These are phyloP conservation scores for Chytridium lagenaria DNA, from an alignment of 371 early-diverging fungal genomes.

Conservation along the genomic window DNA sequence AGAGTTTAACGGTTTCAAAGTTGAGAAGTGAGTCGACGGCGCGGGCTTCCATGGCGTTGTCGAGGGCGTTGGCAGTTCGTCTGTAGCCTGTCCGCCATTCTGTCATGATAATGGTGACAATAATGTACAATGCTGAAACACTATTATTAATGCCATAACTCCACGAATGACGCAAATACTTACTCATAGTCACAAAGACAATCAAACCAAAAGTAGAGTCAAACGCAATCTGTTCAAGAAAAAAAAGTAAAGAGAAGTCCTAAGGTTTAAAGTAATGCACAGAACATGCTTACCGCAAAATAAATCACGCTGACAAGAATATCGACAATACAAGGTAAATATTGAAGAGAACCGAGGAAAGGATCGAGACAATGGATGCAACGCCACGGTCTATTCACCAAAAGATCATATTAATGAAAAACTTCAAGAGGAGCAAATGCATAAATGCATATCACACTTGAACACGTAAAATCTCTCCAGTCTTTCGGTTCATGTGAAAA, in stretches of 20 bases:
- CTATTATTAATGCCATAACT: not conserved
- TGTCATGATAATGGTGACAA: conserved; percentile 81
- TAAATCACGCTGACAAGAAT: conserved; percentile 74
- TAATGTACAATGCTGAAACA: conserved; percentile 63
- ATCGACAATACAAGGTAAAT: conserved; percentile 88
- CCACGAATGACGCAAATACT: not conserved
- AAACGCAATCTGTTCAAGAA: conserved; percentile 57
- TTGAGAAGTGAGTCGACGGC: conserved; percentile 86
- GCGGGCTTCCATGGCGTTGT: conserved; percentile 47
- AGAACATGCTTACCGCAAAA: conserved; percentile 3
- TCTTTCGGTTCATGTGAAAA: conserved; percentile 93
- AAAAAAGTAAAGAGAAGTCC: not conserved
- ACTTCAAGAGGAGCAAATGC: not conserved
- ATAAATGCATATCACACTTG: conserved; percentile 5
- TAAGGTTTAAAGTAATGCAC: not conserved
- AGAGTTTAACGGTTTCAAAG: conserved; percentile 93
- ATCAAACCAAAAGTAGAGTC: conserved; percentile 82
- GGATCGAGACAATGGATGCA: conserved; percentile 61
- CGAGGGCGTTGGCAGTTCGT: conserved; percentile 41
- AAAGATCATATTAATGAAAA: not conserved
- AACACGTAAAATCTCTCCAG: conserved; percentile 72
- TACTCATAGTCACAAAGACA: conserved; percentile 82
- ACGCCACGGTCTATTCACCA: conserved; percentile 66
- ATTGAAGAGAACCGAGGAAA: conserved; percentile 85
- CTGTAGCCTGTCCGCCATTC: conserved; percentile 17